Evolutionary conservation across 257 asterid species (phyloP).

Genomic region (Solanum bulbocastanum): DNA sequence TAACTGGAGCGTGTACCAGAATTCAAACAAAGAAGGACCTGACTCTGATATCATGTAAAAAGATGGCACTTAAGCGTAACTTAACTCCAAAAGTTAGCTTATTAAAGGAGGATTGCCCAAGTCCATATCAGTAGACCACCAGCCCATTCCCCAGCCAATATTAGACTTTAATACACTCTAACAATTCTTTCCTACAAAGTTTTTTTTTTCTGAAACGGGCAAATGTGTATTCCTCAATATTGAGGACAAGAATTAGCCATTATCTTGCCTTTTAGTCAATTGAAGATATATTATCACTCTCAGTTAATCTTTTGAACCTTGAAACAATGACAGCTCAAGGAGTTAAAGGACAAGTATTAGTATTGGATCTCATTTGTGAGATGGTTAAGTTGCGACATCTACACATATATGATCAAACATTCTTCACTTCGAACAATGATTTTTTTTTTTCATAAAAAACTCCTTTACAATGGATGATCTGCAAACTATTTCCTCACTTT

Average conservation of each 20-base stretch:
- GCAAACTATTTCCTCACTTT: not conserved
- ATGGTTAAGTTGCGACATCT: conserved; percentile 1
- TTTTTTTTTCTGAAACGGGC: too few relatives aligned
- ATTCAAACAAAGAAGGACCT: not conserved
- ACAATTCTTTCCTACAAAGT: not conserved
- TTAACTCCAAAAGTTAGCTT: too few relatives aligned
- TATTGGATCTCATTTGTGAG: not conserved
- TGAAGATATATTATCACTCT: not conserved
- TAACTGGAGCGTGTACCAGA: not conserved
- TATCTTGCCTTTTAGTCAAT: not conserved
- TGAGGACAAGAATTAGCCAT: not conserved
- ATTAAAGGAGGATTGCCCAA: too few relatives aligned
- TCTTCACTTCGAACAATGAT: not conserved
- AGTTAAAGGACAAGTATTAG: not conserved
- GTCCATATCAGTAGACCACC: too few relatives aligned
- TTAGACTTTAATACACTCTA: not conserved
- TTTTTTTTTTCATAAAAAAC: too few relatives aligned
- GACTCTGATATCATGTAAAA: too few relatives aligned
- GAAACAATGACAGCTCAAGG: not conserved
- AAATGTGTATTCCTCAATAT: too few relatives aligned
- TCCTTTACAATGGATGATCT: not conserved
- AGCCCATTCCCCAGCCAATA: not conserved
- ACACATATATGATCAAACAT: not conserved
- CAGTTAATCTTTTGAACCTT: not conserved
- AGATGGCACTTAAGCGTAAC: too few relatives aligned